phyloP scores from a whole-genome alignment of 352 stramenopile genomes.

The Phytopythium oedochilum region DNA sequence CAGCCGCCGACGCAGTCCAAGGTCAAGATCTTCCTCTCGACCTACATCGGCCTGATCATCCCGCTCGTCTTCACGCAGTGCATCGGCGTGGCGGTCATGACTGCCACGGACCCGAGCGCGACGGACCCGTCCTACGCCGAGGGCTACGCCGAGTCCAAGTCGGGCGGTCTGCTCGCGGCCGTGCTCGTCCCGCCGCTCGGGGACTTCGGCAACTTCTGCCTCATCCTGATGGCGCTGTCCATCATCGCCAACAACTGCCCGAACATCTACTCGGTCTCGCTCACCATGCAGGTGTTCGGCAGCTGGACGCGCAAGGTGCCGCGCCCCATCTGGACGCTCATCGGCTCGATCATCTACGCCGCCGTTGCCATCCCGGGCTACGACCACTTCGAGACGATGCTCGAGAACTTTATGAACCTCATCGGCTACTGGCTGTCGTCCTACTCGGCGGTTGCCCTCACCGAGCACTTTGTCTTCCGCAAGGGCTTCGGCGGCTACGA shows the following conservation, averaged over 20 bases:
- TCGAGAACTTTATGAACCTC: conserved; percentile 53
- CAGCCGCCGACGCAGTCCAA: conserved; percentile 34
- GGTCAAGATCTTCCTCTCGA: conserved; percentile 39
- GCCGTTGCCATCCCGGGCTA: conserved; percentile 32
- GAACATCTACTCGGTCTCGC: conserved; percentile 49
- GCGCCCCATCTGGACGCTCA: conserved; percentile 32
- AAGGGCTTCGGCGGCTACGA: conserved; percentile 40
- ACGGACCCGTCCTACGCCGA: conserved; percentile 24
- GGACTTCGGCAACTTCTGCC: conserved; percentile 35
- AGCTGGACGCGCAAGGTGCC: conserved; percentile 27
- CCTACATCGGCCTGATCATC: conserved; percentile 33
- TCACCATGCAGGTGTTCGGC: conserved; percentile 38
- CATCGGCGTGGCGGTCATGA: conserved; percentile 31
- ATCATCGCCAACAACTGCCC: conserved; percentile 50
- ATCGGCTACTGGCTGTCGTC: conserved; percentile 44
- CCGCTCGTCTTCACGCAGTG: conserved; percentile 39
- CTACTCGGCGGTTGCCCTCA: conserved; percentile 29
- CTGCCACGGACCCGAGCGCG: conserved; percentile 15
- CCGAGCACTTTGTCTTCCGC: conserved; percentile 40
- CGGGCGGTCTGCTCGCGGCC: conserved; percentile 27
- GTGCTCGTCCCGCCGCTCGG: conserved; percentile 31
- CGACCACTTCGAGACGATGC: conserved; percentile 32
- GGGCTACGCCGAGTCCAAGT: conserved; percentile 24
- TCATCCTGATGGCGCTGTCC: conserved; percentile 39
- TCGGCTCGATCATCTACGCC: conserved; percentile 30